Evolutionary conservation across 2,329 filamentous ascomycete genomes (phyloP), one percentile per base, ranked within the genome.

Genomic region (Talaromyces sp.): DNA sequence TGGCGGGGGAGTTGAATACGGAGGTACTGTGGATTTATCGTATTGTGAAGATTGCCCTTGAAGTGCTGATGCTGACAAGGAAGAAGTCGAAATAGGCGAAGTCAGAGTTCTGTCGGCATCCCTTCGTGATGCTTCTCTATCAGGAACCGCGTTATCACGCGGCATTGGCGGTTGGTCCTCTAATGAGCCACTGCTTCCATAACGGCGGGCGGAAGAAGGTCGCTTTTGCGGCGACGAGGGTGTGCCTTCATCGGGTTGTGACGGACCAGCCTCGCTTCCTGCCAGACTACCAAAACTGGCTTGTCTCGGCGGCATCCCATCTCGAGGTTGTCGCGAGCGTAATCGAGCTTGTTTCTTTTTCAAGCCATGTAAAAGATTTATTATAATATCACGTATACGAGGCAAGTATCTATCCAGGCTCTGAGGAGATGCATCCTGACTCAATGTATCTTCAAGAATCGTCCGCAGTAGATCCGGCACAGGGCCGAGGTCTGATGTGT

Each of bases 271-370:
- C 60, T 76, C 75, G 66, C 78, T 62, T 35, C 63, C 83, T 14
- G 75, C 73, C 33, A 77, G 76, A 70, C 83, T 85, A 37, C 81
- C 81, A 2, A 80, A 76, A 67, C 78, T 84, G 73, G 72, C 78
- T 71, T 79, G 83, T 71, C 74, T 79, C 70, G 70, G 75, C 52
- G 64, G 64, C 31, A 72, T 65, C 65, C 68, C 60, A 63, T 84
- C 82, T 69, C 80, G 79, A 62, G 81, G 78, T 66, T 82, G 82
- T 66, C 84, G 83, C 68, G 86, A 85, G 52, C 87, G 82, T 72
- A 99, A 80, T 72, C 93, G 92, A 74, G 96, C 93, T 75, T 99
- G 95, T 78, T 99, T 99, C 78, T 94, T 90, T 82, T 99, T 99
- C 68, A 99, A 81, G 2, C 95, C 95, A 76, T 99, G 95, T 9